Evolutionary conservation across 805 yeast species (phyloP).

Genomic region (Pichia californica): DNA sequence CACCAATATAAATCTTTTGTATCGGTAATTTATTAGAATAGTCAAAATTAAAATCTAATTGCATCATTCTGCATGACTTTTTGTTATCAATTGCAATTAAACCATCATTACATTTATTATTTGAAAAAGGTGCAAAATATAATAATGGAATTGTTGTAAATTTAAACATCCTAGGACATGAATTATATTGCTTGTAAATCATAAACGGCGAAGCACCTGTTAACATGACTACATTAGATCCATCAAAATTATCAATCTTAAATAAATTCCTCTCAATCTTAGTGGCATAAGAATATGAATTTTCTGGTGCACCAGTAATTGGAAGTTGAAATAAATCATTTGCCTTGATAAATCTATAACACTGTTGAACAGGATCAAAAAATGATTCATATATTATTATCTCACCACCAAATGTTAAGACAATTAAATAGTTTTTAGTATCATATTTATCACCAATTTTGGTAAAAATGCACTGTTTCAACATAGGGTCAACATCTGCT

Average conservation of each 20-base stretch:
- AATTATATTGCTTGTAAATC: constrained; percentile 56
- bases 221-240: constrained; percentile 54
- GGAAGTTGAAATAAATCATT: constrained; percentile 37
- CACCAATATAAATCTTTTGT: constrained; percentile 44
- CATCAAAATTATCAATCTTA: constrained; percentile 51
- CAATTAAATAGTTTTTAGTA: constrained; percentile 58
- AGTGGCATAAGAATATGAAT: constrained; percentile 65
- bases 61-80: constrained; percentile 59
- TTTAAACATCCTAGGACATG: constrained; percentile 58
- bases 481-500: constrained; percentile 62
- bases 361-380: constrained; percentile 34
- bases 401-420: constrained; percentile 79
- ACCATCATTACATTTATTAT: constrained; percentile 34
- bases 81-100: constrained; percentile 66
- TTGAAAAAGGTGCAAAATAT: constrained; percentile 54
- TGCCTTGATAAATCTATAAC: constrained; percentile 36
- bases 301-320: constrained; percentile 75
- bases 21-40: constrained; percentile 61
- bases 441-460: constrained; percentile 53
- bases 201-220: constrained; percentile 71
- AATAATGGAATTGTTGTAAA: constrained; percentile 60
- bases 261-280: constrained; percentile 62
- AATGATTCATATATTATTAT: constrained; percentile 57
- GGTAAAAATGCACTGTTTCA: constrained; percentile 60
- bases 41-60: constrained; percentile 38